Base-by-base conservation (phyloP, 2,329 filamentous ascomycete species). In the Aspergillus niger region DNA sequence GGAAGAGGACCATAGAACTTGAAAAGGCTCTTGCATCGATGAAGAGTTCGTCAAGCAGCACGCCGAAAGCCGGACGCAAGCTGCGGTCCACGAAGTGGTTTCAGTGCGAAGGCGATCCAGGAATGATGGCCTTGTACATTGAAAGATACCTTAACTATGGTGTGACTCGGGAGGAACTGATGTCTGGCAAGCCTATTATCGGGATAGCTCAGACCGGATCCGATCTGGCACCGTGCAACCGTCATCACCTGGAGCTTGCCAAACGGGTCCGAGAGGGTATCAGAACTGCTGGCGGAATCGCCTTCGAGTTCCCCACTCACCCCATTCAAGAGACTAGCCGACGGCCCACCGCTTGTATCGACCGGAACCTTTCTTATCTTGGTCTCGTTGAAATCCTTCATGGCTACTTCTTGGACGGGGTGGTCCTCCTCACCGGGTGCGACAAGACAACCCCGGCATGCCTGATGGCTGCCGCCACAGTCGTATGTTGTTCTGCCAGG, bases 391-490 rank as follows among this genome's bases (percentile, higher is more conserved):
- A 83, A 68, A 67, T 83, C 17, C 70, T 83, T 41, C 74, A 77
- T 58, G 79, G 76, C 0, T 83, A 83, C 70, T 79, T 79, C 3
- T 70, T 83, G 52, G 81, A 83, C 65, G 81, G 81, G 22, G 78
- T 83, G 22, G 81, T 83, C 15, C 69, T 83, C 26, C 72, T 83
- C 53, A 83, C 81, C 0, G 81, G 81, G 8, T 83, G 81, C 69
- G 81, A 83, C 63, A 83, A 83, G 75, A 83, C 81, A 5, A 83
- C 81, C 0, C 81, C 81, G 13, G 81, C 80, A 13, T 79, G 75
- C 55, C 69, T 83, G 50, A 83, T 83, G 81, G 81, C 81, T 13
- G 81, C 81, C 4, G 80, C 81, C 41, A 82, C 81, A 2, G 75
- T 83, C 68, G 77, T 79, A 60, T 59, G 70, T 72, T 20, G 36